Conservation (phyloP, 257 asterid species). For the Primulina huaijiensis region DNA sequence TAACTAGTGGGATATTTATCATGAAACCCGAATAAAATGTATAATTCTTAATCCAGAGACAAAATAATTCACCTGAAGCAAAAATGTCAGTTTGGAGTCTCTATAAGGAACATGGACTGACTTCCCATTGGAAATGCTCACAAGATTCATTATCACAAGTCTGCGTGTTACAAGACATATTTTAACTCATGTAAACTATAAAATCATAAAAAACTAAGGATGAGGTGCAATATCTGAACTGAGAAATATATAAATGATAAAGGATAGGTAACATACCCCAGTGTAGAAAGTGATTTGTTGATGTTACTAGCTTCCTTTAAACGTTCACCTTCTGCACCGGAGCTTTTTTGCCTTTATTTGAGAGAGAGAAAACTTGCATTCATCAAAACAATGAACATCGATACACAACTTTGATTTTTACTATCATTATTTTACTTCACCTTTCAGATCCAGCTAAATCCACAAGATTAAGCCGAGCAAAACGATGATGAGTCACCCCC, state of each 20-base stretch:
- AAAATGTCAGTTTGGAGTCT: constrained; percentile 97
- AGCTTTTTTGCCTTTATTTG: constrained; percentile 85
- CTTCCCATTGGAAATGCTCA: constrained; percentile 83
- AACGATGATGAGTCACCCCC: constrained; percentile 87
- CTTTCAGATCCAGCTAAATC: constrained; percentile 99
- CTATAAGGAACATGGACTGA: constrained; percentile 92
- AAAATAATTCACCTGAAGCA: constrained; percentile 77
- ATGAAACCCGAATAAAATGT: not conserved
- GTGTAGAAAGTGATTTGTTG: constrained; percentile 93
- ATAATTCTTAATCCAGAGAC: constrained; percentile 21
- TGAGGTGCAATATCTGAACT: constrained; percentile 10
- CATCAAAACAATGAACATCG: constrained; percentile 6
- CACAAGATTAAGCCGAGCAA: constrained; percentile 91
- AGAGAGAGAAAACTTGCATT: constrained; percentile 14
- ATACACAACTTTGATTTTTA: not conserved
- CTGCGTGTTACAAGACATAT: constrained; percentile 39
- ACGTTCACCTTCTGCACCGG: constrained; percentile 99
- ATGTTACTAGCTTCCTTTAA: constrained; percentile 95
- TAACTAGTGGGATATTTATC: not conserved
- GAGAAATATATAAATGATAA: constrained; percentile 17
- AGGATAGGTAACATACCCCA: constrained; percentile 60
- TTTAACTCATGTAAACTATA: constrained; percentile 5
- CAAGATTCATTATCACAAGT: constrained; percentile 97
- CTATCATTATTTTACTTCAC: constrained; percentile 32
- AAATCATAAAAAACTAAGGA: constrained; percentile 17